Conservation (phyloP, 106 monocot species). For the Chionographis japonica region DNA sequence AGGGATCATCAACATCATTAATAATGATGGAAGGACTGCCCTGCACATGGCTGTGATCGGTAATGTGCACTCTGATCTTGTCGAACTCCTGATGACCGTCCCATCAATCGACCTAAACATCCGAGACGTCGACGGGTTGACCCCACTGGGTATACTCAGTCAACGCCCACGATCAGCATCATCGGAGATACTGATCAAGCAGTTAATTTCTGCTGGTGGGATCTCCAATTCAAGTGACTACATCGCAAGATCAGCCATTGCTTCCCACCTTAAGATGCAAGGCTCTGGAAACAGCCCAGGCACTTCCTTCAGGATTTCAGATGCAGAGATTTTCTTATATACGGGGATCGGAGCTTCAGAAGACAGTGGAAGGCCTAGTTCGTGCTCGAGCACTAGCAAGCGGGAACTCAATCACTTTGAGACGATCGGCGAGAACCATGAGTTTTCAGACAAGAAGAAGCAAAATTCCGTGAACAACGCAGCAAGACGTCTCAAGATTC, state of each 20-base stretch:
- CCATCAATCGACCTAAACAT: slow-evolving; percentile 60
- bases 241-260: slow-evolving; percentile 20
- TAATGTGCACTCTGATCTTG: slow-evolving; percentile 55
- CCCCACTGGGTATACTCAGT: slow-evolving; percentile 67
- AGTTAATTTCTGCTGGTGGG: slow-evolving; percentile 67
- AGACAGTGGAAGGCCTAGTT: slow-evolving; percentile 42
- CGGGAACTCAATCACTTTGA: slow-evolving; percentile 17
- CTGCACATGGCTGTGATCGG: slow-evolving; percentile 74
- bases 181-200: slow-evolving; percentile 67
- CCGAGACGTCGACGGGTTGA: slow-evolving; percentile 62
- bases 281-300: slow-evolving; percentile 61
- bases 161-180: slow-evolving; percentile 40
- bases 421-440: slow-evolving; percentile 8
- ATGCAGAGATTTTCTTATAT: slow-evolving; percentile 83
- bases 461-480: slow-evolving; percentile 44
- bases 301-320: slow-evolving; percentile 66
- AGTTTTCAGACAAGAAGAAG: slow-evolving; percentile 29
- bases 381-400: slow-evolving; percentile 44
- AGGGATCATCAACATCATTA: slow-evolving; percentile 52
- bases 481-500: slow-evolving; percentile 45
- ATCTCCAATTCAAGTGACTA: slow-evolving; percentile 37
- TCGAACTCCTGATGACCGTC: slow-evolving; percentile 61
- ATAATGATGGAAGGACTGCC: slow-evolving; percentile 67
- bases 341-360: slow-evolving; percentile 39
- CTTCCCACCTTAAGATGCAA: slow-evolving; percentile 48